Conservation (phyloP, 805 yeast genomes). For the Candida boidinii region DNA sequence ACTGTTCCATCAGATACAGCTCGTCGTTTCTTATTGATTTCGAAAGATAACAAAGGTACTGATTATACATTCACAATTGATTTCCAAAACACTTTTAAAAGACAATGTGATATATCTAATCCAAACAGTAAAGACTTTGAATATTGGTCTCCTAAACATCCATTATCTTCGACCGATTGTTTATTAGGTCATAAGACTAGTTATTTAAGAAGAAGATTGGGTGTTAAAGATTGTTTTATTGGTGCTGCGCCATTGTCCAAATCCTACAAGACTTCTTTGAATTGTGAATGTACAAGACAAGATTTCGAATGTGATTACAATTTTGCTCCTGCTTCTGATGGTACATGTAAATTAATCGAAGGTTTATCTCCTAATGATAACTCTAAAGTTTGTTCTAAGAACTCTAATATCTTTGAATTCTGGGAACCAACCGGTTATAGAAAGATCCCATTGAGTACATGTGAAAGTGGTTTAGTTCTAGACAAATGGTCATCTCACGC, state of each 20-base stretch:
- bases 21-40: slow-evolving; percentile 63
- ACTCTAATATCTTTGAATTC: slow-evolving; percentile 53
- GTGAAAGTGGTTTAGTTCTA: slow-evolving; percentile 69
- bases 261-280: slow-evolving; percentile 47
- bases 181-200: slow-evolving; percentile 63
- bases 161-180: slow-evolving; percentile 42
- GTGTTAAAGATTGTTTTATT: slow-evolving; percentile 58
- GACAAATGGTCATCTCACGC: slow-evolving; percentile 60
- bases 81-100: slow-evolving; percentile 39
- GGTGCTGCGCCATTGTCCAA: slow-evolving; percentile 52
- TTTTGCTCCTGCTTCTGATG: slow-evolving; percentile 59
- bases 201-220: slow-evolving; percentile 50
- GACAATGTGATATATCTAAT: slow-evolving; percentile 49
- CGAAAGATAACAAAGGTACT: slow-evolving; percentile 28
- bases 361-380: slow-evolving; percentile 67
- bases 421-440: slow-evolving; percentile 92
- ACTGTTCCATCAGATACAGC: slow-evolving; percentile 93
- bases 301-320: slow-evolving; percentile 96
- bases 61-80: slow-evolving; percentile 42
- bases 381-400: slow-evolving; percentile 45
- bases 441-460: slow-evolving; percentile 74
- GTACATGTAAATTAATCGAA: slow-evolving; percentile 76
- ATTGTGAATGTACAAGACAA: slow-evolving; percentile 77
- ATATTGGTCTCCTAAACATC: slow-evolving; percentile 54
- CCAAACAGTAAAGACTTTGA: slow-evolving; percentile 47